These are phyloP conservation scores for Przewalskia tangutica DNA, from an alignment of 257 asterid species.

Conservation along the genomic window DNA sequence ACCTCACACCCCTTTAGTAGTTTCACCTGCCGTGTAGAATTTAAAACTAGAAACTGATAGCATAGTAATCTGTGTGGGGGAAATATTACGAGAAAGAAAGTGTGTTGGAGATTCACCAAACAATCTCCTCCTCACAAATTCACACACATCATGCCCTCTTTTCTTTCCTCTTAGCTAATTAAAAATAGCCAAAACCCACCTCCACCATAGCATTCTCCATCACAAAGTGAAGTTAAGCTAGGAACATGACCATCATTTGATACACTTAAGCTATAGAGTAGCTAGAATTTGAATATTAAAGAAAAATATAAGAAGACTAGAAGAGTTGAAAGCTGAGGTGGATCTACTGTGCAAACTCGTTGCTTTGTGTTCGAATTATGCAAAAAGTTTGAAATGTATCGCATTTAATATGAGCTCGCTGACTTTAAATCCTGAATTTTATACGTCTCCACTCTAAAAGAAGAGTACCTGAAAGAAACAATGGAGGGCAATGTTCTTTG, in stretches of 20 bases:
- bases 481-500: conserved; percentile 38
- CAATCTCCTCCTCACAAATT: conserved; percentile 1
- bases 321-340: no score
- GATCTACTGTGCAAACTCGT: no score
- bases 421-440: no score
- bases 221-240: no score
- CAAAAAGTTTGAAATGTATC: neutral
- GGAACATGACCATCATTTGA: no score
- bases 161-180: neutral
- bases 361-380: no score
- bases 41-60: neutral
- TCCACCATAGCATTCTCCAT: no score
- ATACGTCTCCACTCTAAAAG: neutral
- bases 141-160: neutral
- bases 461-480: conserved; percentile 39
- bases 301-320: no score
- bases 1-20: neutral
- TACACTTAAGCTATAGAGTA: no score
- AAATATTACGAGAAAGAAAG: neutral
- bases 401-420: neutral
- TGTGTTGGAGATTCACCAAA: neutral
- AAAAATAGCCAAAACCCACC: no score
- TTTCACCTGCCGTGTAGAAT: neutral
- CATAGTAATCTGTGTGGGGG: neutral
- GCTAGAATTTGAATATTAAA: no score